phyloP scores from a whole-genome alignment of 108 stramenopile species.

The Cyclotella kingstonii region DNA sequence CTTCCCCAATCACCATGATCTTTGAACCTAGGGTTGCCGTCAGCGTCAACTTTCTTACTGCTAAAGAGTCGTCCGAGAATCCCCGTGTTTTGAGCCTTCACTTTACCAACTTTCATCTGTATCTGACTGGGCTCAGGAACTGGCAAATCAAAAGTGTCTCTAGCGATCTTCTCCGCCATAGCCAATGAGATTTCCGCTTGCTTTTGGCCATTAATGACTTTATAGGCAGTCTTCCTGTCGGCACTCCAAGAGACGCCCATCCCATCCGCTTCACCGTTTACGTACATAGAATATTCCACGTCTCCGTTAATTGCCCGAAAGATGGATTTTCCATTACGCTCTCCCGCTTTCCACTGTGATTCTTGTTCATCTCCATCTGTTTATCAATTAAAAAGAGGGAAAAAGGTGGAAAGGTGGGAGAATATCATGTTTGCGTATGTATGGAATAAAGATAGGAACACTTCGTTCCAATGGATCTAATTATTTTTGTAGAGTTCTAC shows the following conservation, averaged over 20 bases:
- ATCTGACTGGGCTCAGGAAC: conserved; percentile 10
- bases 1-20: conserved; percentile 38
- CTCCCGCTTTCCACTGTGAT: conserved; percentile 9
- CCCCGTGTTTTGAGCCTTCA: neutral
- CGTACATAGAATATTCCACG: conserved; percentile 35
- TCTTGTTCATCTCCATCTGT: conserved; percentile 25
- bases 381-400: neutral
- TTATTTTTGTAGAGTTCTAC: too few species aligned
- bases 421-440: too few species aligned
- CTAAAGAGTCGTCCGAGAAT: conserved; percentile 5
- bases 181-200: conserved; percentile 4
- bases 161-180: conserved; percentile 14
- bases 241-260: conserved; percentile 22
- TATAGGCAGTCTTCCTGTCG: conserved; percentile 16
- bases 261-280: conserved; percentile 13
- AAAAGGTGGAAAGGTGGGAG: neutral
- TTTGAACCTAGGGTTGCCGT: conserved; percentile 29
- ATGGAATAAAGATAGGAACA: too few species aligned
- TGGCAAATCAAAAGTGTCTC: neutral
- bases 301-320: conserved; percentile 23
- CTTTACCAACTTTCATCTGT: neutral
- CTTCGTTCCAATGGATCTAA: too few species aligned
- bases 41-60: conserved; percentile 11
- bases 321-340: conserved; percentile 17
- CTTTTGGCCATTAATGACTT: conserved; percentile 16